Evolutionary conservation across 164 flowering plant genomes (phyloP), one percentile per base, ranked within the genome.

Genomic region (Liquidambar formosana): DNA sequence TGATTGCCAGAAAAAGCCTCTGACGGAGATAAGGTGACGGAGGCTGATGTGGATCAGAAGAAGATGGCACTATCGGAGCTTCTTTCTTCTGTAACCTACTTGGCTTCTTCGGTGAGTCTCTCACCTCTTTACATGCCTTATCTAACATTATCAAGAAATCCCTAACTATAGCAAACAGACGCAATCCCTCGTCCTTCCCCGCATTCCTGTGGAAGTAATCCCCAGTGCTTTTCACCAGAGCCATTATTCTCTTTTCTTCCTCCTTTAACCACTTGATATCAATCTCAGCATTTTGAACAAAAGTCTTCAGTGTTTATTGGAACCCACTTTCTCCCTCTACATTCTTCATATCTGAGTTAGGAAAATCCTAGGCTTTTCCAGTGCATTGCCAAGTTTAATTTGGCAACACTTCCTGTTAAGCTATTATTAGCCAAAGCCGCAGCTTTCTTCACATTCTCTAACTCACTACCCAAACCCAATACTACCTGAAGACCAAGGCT

Each of bases 131-230:
- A 78, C 98, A 94, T 11, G 68, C 84, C 71, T 86, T 91, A 67
- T 92, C 94, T 57, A 94, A 70, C 75, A 92, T 89, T 57, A 88
- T 68, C 48, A 92, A 73, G 62, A 94, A 94, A 73, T 94, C 97
- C 23, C 98, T 76, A 19, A 94, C 95, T 13, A 90, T 84, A 28
- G 78, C 77, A 77, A 94, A 92, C 78, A 94, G 72, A 3, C 90
- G 83, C 70, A 92, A 67, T 0, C 98, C 97, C 75, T 94, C 98
- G 60, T 94, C 97, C 73, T 83, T 92, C 52, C 86, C 84, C 27
- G 93, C 75, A 21, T 81, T 83, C 58, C 98, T 97, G 73, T 94
- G 98, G 80, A 92, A 94, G 71, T 94, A 94, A 74, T 90, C 95
- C 1, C 85, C 92, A 1, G 97, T 88, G 77, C 81, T 82, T 74